phyloP scores from a whole-genome alignment of 1,139 yeast genomes.

The Kurtzmaniella quercitrusa region DNA sequence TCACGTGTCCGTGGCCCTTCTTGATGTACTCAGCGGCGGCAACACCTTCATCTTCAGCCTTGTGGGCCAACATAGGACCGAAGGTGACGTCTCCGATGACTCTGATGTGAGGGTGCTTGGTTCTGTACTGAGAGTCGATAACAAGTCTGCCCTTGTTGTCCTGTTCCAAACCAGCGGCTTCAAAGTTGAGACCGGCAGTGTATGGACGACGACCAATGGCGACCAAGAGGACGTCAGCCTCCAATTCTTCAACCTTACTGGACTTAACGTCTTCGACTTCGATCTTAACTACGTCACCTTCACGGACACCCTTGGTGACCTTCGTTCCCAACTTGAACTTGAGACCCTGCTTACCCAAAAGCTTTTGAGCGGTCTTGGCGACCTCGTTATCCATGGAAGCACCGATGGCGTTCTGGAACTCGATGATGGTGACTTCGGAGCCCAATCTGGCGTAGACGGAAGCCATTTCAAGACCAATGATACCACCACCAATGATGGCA shows the following conservation, averaged over 20 bases:
- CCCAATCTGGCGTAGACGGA: constrained; percentile 97
- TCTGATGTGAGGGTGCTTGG: constrained; percentile 89
- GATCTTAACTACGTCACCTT: constrained; percentile 82
- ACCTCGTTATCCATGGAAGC: constrained; percentile 97
- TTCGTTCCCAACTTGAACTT: constrained; percentile 91
- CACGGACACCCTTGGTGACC: constrained; percentile 80
- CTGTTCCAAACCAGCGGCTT: constrained; percentile 80
- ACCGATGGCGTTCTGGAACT: constrained; percentile 87
- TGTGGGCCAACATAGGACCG: constrained; percentile 99
- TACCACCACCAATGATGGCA: constrained; percentile 98
- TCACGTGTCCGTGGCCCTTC: constrained; percentile 94
- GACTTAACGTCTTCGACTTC: constrained; percentile 87
- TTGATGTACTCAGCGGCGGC: constrained; percentile 96
- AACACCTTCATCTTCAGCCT: constrained; percentile 99
- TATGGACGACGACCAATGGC: constrained; percentile 99
- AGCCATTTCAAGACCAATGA: constrained; percentile 99
- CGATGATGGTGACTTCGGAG: constrained; percentile 89
- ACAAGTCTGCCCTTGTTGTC: constrained; percentile 92
- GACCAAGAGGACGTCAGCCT: constrained; percentile 89
- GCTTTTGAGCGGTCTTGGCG: constrained; percentile 82
- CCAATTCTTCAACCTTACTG: constrained; percentile 75
- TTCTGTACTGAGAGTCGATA: constrained; percentile 89
- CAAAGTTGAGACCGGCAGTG: constrained; percentile 85
- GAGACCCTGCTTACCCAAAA: constrained; percentile 90
- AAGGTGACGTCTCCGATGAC: constrained; percentile 98